Base-by-base conservation (phyloP, 169 alveolate species). In the Cryptosporidium felis region DNA sequence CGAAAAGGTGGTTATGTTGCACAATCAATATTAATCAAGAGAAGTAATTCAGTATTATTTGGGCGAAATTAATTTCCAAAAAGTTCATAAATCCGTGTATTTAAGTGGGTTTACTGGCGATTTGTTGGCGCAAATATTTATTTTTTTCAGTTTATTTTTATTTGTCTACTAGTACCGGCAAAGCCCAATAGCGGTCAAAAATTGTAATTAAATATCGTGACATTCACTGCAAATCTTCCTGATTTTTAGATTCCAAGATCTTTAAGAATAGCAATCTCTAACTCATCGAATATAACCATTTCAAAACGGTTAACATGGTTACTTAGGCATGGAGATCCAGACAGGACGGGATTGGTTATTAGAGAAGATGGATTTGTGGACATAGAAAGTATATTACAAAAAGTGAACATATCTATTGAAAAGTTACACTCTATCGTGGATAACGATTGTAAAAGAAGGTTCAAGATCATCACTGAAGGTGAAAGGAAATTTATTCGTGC, bases 271-370 rank as follows among this genome's bases (percentile, higher is more conserved):
- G 6, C 23, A 5, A 6, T 8, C 8, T 47, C 23, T 9, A 30
- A 47, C 8, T 18, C 23, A 12, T 65, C 80, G 18, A 47, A 65
- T 18, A 10, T 65, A 1, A 10, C 30, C 28, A 74, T 51, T 26
- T 74, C 85, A 16, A 74, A 49, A 36, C 32, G 23, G 45, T 42
- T 74, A 51, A 47, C 60, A 21, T 74, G 85, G 85, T 14, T 74
- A 34, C 85, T 74, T 56, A 74, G 85, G 21, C 85, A 74, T 36
- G 85, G 85, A 6, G 85, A 74, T 49, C 85, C 85, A 30, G 32
- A 30, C 1, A 10, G n/a, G 46, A 74, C 85, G 10, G 59, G 67
- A 16, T 9, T 74, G 41, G 23, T 4, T 21, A 53, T 74, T 9
- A 49, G 85, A 40, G 12, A 28, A 36, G 85, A 74, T 51, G 85